Evolutionary conservation across 164 flowering plant genomes (phyloP).

Genomic region (Vitis labrusca): DNA sequence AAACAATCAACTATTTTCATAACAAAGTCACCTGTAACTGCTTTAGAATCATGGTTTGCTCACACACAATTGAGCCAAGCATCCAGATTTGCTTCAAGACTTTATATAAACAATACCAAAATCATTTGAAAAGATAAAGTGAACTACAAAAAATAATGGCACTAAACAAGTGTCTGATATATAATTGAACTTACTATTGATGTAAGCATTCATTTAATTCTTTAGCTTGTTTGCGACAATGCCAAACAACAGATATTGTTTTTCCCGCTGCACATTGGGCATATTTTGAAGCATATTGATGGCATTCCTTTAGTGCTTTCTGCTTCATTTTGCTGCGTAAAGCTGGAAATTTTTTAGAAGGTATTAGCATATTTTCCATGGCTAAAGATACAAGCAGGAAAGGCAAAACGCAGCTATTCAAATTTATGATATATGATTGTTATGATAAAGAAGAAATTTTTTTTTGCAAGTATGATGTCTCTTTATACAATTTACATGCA

Average conservation of each 20-base stretch:
- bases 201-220: conserved; percentile 85
- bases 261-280: conserved; percentile 88
- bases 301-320: conserved; percentile 87
- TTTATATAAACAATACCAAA: too few relatives aligned
- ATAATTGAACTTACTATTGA: conserved; percentile 60
- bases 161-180: too few relatives aligned
- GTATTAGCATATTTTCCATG: not conserved
- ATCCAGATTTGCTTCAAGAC: too few relatives aligned
- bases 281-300: conserved; percentile 59
- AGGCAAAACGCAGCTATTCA: not conserved
- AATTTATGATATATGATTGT: not conserved
- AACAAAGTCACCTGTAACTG: too few relatives aligned
- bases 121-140: too few relatives aligned
- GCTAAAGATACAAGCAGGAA: not conserved
- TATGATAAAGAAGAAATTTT: not conserved
- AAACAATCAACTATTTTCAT: too few relatives aligned
- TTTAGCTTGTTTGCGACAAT: conserved; percentile 80
- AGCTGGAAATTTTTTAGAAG: conserved; percentile 46
- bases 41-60: too few relatives aligned
- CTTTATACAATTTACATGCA: too few relatives aligned
- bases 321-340: conserved; percentile 95
- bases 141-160: too few relatives aligned
- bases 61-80: too few relatives aligned
- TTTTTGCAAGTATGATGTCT: not conserved
- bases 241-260: conserved; percentile 82